Conservation (phyloP, 2,329 filamentous ascomycete species). For the Colletotrichum gigasporum region DNA sequence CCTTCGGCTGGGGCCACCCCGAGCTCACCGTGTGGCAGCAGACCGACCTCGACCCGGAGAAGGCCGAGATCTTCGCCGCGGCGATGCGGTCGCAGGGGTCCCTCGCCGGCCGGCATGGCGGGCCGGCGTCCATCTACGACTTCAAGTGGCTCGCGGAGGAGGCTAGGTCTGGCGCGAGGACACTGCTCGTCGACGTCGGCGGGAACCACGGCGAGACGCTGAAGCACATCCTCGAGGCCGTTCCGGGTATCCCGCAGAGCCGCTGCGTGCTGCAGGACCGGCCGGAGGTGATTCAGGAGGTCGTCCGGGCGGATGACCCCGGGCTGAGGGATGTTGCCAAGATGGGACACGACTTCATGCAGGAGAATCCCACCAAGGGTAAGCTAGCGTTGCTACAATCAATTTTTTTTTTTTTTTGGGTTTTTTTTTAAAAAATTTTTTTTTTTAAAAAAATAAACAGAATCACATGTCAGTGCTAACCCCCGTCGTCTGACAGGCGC, state of each 20-base stretch:
- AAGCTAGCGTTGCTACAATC: too few species aligned
- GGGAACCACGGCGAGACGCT: conserved; percentile 38
- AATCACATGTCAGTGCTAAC: background rate
- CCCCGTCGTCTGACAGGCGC: conserved; percentile 37
- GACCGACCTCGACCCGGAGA: background rate
- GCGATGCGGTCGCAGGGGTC: background rate
- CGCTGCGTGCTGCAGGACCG: conserved; percentile 43
- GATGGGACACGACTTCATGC: conserved; percentile 40
- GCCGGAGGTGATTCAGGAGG: conserved; percentile 38
- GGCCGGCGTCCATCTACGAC: conserved; percentile 36
- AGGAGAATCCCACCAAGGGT: conserved; percentile 4
- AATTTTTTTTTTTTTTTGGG: too few species aligned
- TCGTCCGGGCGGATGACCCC: conserved; percentile 20
- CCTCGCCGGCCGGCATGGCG: background rate
- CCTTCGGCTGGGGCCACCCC: background rate
- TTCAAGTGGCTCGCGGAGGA: conserved; percentile 39
- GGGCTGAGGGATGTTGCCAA: conserved; percentile 32
- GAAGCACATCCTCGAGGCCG: conserved; percentile 35
- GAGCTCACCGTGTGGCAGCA: background rate
- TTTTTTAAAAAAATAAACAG: too few species aligned
- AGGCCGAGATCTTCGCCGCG: background rate
- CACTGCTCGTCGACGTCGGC: conserved; percentile 43
- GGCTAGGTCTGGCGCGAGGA: conserved; percentile 8
- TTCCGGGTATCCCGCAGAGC: conserved; percentile 34
- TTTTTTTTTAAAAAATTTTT: too few species aligned